Evolutionary conservation across 306 rosid species (phyloP), one percentile per base, ranked within the genome.

Genomic region (Rosa persica): DNA sequence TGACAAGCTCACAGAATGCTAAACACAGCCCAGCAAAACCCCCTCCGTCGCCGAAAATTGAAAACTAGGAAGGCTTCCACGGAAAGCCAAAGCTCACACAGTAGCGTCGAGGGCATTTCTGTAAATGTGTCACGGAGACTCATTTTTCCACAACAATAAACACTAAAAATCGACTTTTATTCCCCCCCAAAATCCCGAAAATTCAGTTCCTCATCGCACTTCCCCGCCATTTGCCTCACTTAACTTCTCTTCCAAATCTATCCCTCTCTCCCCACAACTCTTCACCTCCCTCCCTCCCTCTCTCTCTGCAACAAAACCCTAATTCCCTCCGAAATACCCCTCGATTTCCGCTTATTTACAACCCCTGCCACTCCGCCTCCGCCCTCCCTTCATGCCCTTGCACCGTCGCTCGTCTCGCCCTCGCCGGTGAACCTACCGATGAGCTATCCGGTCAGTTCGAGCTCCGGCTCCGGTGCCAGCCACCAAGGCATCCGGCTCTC

Each of bases 141-240:
- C 82, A 1, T 6, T 73, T 74, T 76, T 81, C 78, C 8, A 43
- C 76, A 36, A 70, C 48, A 5, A 15, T 27, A 42, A 52, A 2
- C 78, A 3, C 60, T 19, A 71, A 71, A 70, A 61, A 61, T 86
- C 87, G 78, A 60, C 75, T 79, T 42, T 23, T 8, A 76, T 51
- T 0, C 52, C 72, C 60, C 46, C 27, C 20, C 76, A 79, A 83
- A 74, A 81, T 65, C 86, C 88, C 76, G 75, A 80, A 44, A 74
- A 40, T 76, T 87, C 78, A 77, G 77, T 68, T 75, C 81, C 81
- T 78, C 60, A 70, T 54, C 86, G 49, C 81, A 75, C 77, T 84
- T 88, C 94, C 98, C 97, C 98, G 98, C 98, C 98, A 94, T 82
- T 88, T 86, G 86, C 82, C 69, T 92, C 67, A 4, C 72, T 42